Evolutionary conservation across 768 basidiomycete species (phyloP).

Genomic region (Tricholoma terreum): DNA sequence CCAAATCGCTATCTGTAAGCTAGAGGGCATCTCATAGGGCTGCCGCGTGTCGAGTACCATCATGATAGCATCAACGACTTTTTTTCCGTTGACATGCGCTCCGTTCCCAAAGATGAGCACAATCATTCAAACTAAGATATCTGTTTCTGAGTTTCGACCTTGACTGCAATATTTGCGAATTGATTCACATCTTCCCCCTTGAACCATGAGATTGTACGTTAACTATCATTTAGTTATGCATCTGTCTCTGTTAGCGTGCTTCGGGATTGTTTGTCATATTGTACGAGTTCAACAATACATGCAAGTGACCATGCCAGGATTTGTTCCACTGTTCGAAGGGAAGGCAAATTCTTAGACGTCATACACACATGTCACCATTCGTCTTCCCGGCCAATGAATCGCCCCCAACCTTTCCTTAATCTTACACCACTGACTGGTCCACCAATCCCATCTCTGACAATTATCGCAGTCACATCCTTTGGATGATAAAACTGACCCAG

Average conservation of each 20-base stretch:
- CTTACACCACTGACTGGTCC: slow-evolving; percentile 2
- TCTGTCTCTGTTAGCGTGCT: too few species aligned
- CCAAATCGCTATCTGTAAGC: too few species aligned
- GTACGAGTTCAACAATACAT: too few species aligned
- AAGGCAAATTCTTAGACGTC: slow-evolving; percentile 28
- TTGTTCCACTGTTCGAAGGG: too few species aligned
- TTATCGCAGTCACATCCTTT: neutral
- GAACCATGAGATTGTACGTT: slow-evolving; percentile 4
- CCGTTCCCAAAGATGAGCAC: slow-evolving; percentile 46
- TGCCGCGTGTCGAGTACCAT: too few species aligned
- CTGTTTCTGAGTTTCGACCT: slow-evolving; percentile 75
- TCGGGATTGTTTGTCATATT: too few species aligned
- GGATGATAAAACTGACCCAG: neutral
- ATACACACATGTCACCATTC: slow-evolving; percentile 3
- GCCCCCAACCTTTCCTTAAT: slow-evolving; percentile 7
- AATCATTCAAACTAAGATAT: slow-evolving; percentile 91
- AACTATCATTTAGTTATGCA: neutral
- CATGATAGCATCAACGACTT: too few species aligned
- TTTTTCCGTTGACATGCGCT: too few species aligned
- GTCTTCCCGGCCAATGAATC: slow-evolving; percentile 5
- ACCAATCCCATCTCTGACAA: slow-evolving; percentile 3
- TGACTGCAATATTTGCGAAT: slow-evolving; percentile 45
- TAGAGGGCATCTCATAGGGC: too few species aligned
- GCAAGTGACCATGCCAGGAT: too few species aligned
- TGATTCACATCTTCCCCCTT: slow-evolving; percentile 25